Evolutionary conservation across 202 grass and related monocot species (phyloP).

Genomic region (Saccharum hybrid): DNA sequence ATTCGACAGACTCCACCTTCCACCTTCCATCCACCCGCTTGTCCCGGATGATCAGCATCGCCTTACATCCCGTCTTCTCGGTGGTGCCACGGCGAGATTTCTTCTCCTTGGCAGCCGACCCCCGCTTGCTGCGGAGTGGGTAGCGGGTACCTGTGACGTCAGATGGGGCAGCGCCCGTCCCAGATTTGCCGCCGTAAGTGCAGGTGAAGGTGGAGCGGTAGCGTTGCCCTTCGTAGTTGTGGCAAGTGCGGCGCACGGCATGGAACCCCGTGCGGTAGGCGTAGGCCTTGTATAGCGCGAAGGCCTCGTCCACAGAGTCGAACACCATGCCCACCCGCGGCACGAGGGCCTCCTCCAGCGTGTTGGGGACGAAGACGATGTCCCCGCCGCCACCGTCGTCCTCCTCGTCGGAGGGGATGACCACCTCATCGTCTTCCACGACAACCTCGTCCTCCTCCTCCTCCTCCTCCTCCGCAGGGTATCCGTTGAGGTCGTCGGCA

Average conservation of each 20-base stretch:
- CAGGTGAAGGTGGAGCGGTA: slow-evolving; percentile 87
- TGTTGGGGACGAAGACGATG: slow-evolving; percentile 58
- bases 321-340: slow-evolving; percentile 67
- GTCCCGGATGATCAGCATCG: slow-evolving; percentile 67
- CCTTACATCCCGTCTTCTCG: slow-evolving; percentile 71
- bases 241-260: slow-evolving; percentile 77
- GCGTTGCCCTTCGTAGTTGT: slow-evolving; percentile 81
- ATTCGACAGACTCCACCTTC: slow-evolving; percentile 72
- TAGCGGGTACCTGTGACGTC: slow-evolving; percentile 44
- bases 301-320: slow-evolving; percentile 81
- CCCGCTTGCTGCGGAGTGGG: slow-evolving; percentile 57
- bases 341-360: slow-evolving; percentile 72
- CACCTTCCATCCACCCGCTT: slow-evolving; percentile 62
- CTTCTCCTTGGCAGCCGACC: slow-evolving; percentile 37
- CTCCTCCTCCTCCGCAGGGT: slow-evolving; percentile 49
- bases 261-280: slow-evolving; percentile 83
- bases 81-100: slow-evolving; percentile 37
- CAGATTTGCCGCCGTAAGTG: slow-evolving; percentile 62
- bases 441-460: slow-evolving; percentile 41
- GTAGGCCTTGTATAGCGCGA: slow-evolving; percentile 76
- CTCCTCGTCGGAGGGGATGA: slow-evolving; percentile 52
- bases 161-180: neutral
- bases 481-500: slow-evolving; percentile 59
- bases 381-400: slow-evolving; percentile 37
- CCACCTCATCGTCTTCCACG: slow-evolving; percentile 53